Percentiles rank a stretch among this genome's conserved stretches.
phyloP scores from a whole-genome alignment of 1,284 basidiomycete species.

The Anthracocystis panici-leucophaei region DNA sequence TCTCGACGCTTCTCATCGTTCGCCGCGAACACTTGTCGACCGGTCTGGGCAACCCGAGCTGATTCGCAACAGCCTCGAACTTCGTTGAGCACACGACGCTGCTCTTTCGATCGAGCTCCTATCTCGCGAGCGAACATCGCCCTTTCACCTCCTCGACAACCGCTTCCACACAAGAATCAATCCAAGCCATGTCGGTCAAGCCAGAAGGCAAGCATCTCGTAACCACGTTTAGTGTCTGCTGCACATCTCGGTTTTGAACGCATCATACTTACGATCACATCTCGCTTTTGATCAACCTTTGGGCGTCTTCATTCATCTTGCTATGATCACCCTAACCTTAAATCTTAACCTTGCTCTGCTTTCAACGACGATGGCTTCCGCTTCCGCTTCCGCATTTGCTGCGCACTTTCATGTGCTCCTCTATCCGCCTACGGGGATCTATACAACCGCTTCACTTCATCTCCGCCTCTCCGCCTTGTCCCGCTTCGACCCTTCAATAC shows the following conservation, averaged over 20 bases:
- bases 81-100: background rate
- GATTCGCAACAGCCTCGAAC: no score
- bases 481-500: background rate
- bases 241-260: background rate
- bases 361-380: background rate
- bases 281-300: no score
- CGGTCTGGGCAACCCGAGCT: no score
- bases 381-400: slow-evolving; percentile 5
- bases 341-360: background rate
- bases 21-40: no score
- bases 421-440: background rate
- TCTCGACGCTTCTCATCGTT: no score
- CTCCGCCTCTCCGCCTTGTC: background rate
- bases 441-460: background rate
- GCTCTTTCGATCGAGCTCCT: slow-evolving; percentile 2
- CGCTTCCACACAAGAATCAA: background rate
- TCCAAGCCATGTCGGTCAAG: slow-evolving; percentile 21
- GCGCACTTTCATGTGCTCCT: background rate
- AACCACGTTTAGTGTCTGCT: background rate
- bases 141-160: background rate
- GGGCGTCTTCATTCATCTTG: background rate
- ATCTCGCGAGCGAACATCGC: background rate
- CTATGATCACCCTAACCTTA: slow-evolving; percentile 11
- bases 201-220: slow-evolving; percentile 25
- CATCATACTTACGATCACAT: slow-evolving; percentile 7